phyloP scores from a whole-genome alignment of 352 stramenopile species.

The Phytophthora hybrid region DNA sequence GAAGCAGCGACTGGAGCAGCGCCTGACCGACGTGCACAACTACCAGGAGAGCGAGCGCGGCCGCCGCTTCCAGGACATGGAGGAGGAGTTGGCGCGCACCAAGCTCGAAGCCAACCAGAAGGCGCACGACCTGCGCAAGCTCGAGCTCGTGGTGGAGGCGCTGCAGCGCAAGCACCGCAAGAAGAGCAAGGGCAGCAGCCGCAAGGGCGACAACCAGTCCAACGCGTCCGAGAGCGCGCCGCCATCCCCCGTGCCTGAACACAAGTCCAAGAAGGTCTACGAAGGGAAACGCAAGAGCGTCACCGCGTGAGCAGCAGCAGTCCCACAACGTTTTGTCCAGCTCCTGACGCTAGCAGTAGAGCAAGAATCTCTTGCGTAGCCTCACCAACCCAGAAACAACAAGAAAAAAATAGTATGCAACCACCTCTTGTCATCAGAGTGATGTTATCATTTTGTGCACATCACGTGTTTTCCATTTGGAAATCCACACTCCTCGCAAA shows the following conservation, averaged over 20 bases:
- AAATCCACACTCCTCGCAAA: too few species aligned
- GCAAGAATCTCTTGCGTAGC: conserved; percentile 5
- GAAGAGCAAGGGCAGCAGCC: conserved; percentile 47
- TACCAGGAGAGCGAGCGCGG: conserved; percentile 74
- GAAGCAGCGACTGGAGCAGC: conserved; percentile 67
- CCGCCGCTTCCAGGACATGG: conserved; percentile 65
- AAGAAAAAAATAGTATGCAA: not conserved
- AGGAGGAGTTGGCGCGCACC: conserved; percentile 63
- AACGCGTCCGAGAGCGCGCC: conserved; percentile 35
- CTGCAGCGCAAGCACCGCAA: conserved; percentile 49
- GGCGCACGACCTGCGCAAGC: conserved; percentile 48
- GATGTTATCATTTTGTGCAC: too few species aligned
- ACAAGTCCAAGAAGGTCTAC: conserved; percentile 30
- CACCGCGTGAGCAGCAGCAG: conserved; percentile 11
- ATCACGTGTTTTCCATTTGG: too few species aligned
- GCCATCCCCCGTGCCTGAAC: conserved; percentile 29
- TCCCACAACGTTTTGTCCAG: not conserved
- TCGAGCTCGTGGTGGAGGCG: conserved; percentile 56
- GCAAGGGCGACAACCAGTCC: conserved; percentile 40
- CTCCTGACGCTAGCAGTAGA: conserved; percentile 4
- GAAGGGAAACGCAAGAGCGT: conserved; percentile 30
- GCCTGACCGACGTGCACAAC: conserved; percentile 75
- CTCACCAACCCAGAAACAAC: too few species aligned
- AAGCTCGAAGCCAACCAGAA: conserved; percentile 66
- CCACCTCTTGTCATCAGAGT: too few species aligned